Evolutionary conservation across 495 filamentous ascomycete species (phyloP).

Genomic region (Daldinia childiae): DNA sequence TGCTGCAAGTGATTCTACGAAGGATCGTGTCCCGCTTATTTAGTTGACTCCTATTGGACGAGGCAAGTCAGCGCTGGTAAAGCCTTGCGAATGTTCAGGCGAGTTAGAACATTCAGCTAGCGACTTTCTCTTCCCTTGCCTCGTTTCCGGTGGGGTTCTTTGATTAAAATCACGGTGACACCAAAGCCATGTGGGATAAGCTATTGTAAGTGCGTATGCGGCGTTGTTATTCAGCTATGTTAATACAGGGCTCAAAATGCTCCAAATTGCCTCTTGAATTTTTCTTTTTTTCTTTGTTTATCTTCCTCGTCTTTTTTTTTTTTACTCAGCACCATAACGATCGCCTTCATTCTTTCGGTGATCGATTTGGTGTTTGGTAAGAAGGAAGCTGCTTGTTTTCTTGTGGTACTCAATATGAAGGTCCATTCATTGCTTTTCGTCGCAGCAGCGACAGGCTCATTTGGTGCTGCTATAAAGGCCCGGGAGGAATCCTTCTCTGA

Average conservation of each 20-base stretch:
- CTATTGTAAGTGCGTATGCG: background rate
- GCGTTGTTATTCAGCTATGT: background rate
- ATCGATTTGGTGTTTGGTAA: background rate
- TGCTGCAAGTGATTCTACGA: background rate
- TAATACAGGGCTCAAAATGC: background rate
- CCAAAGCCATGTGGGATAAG: background rate
- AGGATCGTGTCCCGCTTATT: conserved; percentile 1
- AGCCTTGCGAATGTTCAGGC: background rate
- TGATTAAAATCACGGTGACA: background rate
- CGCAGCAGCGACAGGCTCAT: background rate
- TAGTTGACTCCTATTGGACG: background rate
- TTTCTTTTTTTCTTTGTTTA: background rate
- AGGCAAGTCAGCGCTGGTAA: background rate
- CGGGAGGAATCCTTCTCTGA: background rate
- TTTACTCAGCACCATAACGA: background rate
- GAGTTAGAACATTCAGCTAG: background rate
- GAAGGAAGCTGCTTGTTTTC: too few species aligned
- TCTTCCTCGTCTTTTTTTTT: background rate
- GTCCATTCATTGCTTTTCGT: background rate
- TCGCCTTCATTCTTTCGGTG: background rate
- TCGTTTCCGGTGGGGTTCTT: background rate
- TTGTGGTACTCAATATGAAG: background rate
- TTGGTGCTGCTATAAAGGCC: background rate
- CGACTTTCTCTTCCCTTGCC: background rate
- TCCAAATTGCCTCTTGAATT: background rate